Evolutionary conservation across 371 early-diverging fungal genomes (phyloP), one percentile per base, ranked within the genome.

Genomic region (Batkoa obscura): DNA sequence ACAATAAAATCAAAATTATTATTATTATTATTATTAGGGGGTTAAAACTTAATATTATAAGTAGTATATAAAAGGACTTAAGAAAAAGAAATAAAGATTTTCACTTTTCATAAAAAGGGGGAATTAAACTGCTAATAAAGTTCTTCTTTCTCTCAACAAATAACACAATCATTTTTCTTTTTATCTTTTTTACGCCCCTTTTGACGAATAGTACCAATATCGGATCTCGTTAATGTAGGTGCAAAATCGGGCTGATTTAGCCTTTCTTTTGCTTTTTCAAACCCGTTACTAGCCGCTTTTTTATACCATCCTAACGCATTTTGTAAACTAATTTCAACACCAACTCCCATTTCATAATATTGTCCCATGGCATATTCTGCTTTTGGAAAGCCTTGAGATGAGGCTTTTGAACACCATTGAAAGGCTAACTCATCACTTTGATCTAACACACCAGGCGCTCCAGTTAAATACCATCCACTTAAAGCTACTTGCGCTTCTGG

Each of bases 301-400:
- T 73, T 73, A 69, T 90, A 94, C 83, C 85, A 94, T 34, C 70
- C 66, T 58, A 74, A 65, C 3, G 94, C 90, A 52, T 75, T 74
- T 33, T 73, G 70, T 47, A 74, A 52, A 65, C 89, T 80, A 9
- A 60, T 66, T 13, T 68, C 65, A 23, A 80, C 72, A 30, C 89
- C 87, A 56, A 92, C 81, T 15, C 90, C 90, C 59, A 83, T 73
- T 65, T 97, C 96, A 51, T 78, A 72, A 67, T 88, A 92, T 63
- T 94, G 90, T 2, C 92, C 97, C 61, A 97, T 80, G 5, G 90
- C 80, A 66, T 87, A 94, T 66, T 92, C 88, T 1, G 98, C 98
- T 64, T 84, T 85, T 13, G 92, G 78, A 17, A 90, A 58, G 0
- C 82, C 80, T 62, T 79, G 75, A 51, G 80, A 79, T 6, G 90